Base-by-base conservation (phyloP, 2,329 filamentous ascomycete genomes). In the Lasiodiplodia sp. region DNA sequence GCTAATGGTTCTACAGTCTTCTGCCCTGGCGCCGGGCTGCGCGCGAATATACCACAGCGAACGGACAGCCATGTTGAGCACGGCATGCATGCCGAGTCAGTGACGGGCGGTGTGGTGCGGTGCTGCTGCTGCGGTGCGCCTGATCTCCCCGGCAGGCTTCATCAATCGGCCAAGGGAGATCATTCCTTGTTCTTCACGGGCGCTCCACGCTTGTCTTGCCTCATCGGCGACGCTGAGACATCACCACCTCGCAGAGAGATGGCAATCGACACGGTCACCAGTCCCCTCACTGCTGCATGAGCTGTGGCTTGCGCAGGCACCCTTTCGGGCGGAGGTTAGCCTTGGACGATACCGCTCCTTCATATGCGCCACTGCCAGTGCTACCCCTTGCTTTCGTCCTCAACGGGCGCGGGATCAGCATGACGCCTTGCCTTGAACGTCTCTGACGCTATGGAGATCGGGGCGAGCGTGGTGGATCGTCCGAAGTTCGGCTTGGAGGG, bases 71-170 rank as follows among this genome's bases (percentile, higher is more conserved):
- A 52, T 52, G 37, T 64, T 40, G 60, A 49, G 60, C 60, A 47
- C 60, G 57, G 37, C 31, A 62, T 62, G 49, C 44, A 21, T 8
- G 14, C 21, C 60, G 60, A 64, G 60, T 64, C 60, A 64, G 60
- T 53, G 40, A 6, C 34, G 34, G 18, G 16, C 55, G 18, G 34
- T 58, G 55, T 37, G 55, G 18, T n/a, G 55, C 40, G 44, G 6
- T 47, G 4, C 44, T 47, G 44, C 44, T 21, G 18, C 44, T 47
- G 23, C 57, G 23, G 57, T n/a, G 52, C 60, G 60, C 60, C 47
- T 52, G 60, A 64, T 64, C 47, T 38, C 11, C 60, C 28, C 11
- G 21, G 18, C 10, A 14, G 34, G 18, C 28, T 8, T 25, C 14
- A 47, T 25, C 14, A 47, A 23, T 25, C 58, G 10, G 8, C 25